Evolutionary conservation across 345 rosid genomes (phyloP).

Genomic region (Ceriops decandra): DNA sequence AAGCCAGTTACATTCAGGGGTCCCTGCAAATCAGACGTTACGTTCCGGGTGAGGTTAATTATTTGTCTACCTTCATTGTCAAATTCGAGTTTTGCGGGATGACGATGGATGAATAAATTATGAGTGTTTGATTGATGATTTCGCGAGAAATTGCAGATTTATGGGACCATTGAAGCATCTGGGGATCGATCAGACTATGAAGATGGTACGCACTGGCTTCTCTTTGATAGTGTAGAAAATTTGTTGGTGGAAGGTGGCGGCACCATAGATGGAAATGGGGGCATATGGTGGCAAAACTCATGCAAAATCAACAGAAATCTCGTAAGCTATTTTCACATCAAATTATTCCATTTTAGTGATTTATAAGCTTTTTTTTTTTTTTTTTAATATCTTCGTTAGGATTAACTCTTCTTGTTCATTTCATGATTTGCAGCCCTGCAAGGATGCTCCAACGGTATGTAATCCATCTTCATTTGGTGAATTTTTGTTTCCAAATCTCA

Average conservation of each 20-base stretch:
- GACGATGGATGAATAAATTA: too few species aligned
- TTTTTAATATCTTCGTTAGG: neutral
- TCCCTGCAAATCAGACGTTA: conserved; percentile 59
- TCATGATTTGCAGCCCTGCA: conserved; percentile 60
- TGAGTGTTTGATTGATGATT: neutral
- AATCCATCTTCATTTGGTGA: too few species aligned
- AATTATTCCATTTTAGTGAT: neutral
- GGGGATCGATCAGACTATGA: conserved; percentile 47
- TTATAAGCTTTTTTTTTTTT: neutral
- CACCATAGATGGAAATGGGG: conserved; percentile 68
- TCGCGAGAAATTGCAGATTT: conserved; percentile 35
- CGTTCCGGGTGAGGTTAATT: conserved; percentile 43
- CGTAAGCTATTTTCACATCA: conserved; percentile 29
- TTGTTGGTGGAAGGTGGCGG: conserved; percentile 62
- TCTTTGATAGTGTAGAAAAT: conserved; percentile 44
- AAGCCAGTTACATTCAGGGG: conserved; percentile 54
- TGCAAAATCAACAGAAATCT: conserved; percentile 67
- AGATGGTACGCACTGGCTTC: conserved; percentile 57
- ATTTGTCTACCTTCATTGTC: neutral
- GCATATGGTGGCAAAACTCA: conserved; percentile 84
- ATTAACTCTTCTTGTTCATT: conserved; percentile 3
- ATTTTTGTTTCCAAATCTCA: too few species aligned
- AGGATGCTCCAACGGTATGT: conserved; percentile 77
- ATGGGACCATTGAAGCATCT: conserved; percentile 62
- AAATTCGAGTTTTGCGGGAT: neutral